These are phyloP conservation scores for Ambrosia trifida DNA, from an alignment of 129 eudicot genomes.

Conservation along the genomic window DNA sequence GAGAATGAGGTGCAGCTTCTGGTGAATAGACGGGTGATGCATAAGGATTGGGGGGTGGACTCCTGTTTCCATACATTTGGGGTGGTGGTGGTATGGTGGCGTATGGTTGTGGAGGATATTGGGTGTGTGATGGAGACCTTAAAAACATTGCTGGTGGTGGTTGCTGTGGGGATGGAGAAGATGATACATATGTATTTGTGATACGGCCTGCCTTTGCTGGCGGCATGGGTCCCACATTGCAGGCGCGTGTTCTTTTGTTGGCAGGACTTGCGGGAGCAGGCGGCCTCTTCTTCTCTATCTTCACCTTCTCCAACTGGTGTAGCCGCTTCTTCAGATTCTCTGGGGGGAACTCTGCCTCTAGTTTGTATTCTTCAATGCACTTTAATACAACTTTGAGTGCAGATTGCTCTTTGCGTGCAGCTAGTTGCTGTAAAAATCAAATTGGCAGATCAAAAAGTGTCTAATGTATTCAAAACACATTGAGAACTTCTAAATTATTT, in stretches of 20 bases:
- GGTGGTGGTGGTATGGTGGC: slow-evolving; percentile 41
- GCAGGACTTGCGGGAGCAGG: slow-evolving; percentile 67
- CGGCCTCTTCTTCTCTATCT: slow-evolving; percentile 81
- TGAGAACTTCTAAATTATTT: too few species aligned
- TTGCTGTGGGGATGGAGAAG: slow-evolving; percentile 50
- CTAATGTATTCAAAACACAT: too few species aligned
- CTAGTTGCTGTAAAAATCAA: slow-evolving; percentile 55
- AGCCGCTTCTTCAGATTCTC: slow-evolving; percentile 86
- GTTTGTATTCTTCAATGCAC: slow-evolving; percentile 97
- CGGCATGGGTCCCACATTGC: slow-evolving; percentile 95
- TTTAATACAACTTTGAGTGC: slow-evolving; percentile 84
- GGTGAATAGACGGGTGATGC: slow-evolving; percentile 48
- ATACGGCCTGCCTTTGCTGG: slow-evolving; percentile 99
- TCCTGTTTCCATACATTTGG: slow-evolving; percentile 59
- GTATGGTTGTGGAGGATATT: slow-evolving; percentile 62
- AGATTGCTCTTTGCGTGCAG: slow-evolving; percentile 96
- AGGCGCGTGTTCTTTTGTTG: slow-evolving; percentile 80
- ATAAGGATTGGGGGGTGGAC: slow-evolving; percentile 45
- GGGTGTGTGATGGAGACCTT: slow-evolving; percentile 68
- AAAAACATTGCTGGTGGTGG: slow-evolving; percentile 28
- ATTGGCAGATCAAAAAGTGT: too few species aligned
- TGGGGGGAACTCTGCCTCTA: slow-evolving; percentile 81
- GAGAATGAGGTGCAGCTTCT: slow-evolving; percentile 38
- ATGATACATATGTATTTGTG: slow-evolving; percentile 88
- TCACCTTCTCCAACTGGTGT: slow-evolving; percentile 86